These are phyloP conservation scores for Murraya paniculata DNA, from an alignment of 345 rosid species.

Conservation along the genomic window DNA sequence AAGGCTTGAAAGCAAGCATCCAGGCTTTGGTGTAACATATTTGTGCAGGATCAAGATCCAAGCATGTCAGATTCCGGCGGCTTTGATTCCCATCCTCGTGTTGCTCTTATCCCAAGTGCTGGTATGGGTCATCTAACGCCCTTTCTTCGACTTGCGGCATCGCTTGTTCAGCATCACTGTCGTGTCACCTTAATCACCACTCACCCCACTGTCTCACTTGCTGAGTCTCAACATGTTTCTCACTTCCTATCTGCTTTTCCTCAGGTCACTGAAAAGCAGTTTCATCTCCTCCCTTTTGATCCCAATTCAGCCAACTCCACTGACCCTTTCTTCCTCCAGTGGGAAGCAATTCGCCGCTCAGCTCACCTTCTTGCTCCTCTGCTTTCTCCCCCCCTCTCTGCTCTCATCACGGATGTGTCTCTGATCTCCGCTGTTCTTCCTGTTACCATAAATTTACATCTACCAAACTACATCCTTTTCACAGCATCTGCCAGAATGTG, in stretches of 20 bases:
- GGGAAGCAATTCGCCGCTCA: constrained; percentile 32
- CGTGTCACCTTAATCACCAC: constrained; percentile 39
- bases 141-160: constrained; percentile 39
- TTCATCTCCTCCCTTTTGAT: constrained; percentile 26
- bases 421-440: constrained; percentile 18
- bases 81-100: constrained; percentile 15
- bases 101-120: constrained; percentile 38
- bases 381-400: constrained; percentile 20
- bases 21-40: too few relatives aligned
- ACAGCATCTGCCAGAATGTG: constrained; percentile 30
- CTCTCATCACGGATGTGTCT: constrained; percentile 29
- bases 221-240: constrained; percentile 34
- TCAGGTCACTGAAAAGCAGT: constrained; percentile 23
- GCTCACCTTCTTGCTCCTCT: constrained; percentile 33
- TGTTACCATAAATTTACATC: constrained; percentile 18
- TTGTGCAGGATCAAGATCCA: too few relatives aligned
- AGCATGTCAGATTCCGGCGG: neutral
- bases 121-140: constrained; percentile 53
- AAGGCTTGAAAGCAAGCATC: too few relatives aligned
- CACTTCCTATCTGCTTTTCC: constrained; percentile 32
- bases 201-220: constrained; percentile 28
- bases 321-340: constrained; percentile 39
- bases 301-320: neutral
- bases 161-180: constrained; percentile 24
- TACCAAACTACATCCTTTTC: constrained; percentile 29